Base-by-base conservation (phyloP, 1,139 yeast genomes). In the Zygoascus hellenicus region DNA sequence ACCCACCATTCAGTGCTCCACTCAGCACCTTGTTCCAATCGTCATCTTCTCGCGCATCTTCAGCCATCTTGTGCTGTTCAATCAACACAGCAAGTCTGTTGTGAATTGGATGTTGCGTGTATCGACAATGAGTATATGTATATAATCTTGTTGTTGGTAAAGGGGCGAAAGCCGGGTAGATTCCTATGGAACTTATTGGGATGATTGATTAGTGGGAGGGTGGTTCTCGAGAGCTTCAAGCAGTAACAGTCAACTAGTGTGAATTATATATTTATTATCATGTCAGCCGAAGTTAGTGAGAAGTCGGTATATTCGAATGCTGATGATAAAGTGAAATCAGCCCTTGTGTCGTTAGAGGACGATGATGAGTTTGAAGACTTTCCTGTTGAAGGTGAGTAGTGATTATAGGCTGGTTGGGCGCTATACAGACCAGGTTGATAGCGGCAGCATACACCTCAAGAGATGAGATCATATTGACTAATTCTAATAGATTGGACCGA, bases 341-440 rank as follows among this genome's bases (percentile, higher is more conserved):
- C 67, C 43, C 66, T 73, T 15, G 77, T 75, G 59, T 77, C 90
- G 2, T 71, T 88, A 49, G 96, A 88, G 62, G 96, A 87, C 58
- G 96, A 89, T 62, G 96, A 89, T 64, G 96, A 88, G 66, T 89
- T 89, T 64, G 97, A 89, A 70, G 97, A 89, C 62, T 89, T 89
- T 67, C 96, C 96, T 3, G 89, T 80, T 47, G 96, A 87, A 59
- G 78, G 83, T 66, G 71, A 71, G 85, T 63, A 64, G 10, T 22
- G 13, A 31, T 14, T 19, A 10, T 22, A 4, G 26, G 26, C 26
- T 7, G n/a, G n/a, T n/a, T 22, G 7, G 26, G 7, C 28, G 26
- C 11, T n/a, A 13, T 31, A 14, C n/a, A 13, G 13, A 13, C 17
- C 33, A 28, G 28, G 15, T 17, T 9, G 33, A 33, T 9, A 11